phyloP scores from a whole-genome alignment of 2,329 filamentous ascomycete genomes.

The Penicillium sp. region DNA sequence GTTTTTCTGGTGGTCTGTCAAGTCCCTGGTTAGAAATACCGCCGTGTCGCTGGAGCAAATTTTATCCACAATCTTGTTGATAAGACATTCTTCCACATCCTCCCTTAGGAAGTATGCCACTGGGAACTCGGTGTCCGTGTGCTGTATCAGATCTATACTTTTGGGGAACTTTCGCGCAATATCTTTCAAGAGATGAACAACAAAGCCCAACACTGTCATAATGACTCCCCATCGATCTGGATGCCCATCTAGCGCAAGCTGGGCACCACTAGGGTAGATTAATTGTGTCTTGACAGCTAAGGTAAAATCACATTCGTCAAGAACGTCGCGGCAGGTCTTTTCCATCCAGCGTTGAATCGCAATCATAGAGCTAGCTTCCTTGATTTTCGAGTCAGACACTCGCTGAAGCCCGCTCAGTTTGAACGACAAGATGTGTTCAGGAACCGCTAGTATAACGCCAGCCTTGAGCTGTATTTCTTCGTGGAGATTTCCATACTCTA shows the following conservation, averaged over 20 bases:
- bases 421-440: slow-evolving; percentile 64
- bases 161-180: neutral
- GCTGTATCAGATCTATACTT: slow-evolving; percentile 1
- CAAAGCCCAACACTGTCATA: slow-evolving; percentile 40
- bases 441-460: slow-evolving; percentile 58
- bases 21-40: neutral
- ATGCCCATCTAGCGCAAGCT: slow-evolving; percentile 50
- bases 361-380: slow-evolving; percentile 48
- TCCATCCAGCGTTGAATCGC: slow-evolving; percentile 50
- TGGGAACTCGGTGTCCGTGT: neutral
- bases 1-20: neutral
- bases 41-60: neutral
- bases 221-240: slow-evolving; percentile 50
- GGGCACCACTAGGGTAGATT: slow-evolving; percentile 54
- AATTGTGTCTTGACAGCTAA: slow-evolving; percentile 54
- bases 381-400: slow-evolving; percentile 45
- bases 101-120: neutral
- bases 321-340: slow-evolving; percentile 52
- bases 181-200: slow-evolving; percentile 20
- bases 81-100: neutral
- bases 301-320: slow-evolving; percentile 62
- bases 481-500: slow-evolving; percentile 37
- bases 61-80: neutral
- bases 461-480: slow-evolving; percentile 36
- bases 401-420: slow-evolving; percentile 59